Conservation (phyloP, 495 filamentous ascomycete species). For the Penicillium paxilli region DNA sequence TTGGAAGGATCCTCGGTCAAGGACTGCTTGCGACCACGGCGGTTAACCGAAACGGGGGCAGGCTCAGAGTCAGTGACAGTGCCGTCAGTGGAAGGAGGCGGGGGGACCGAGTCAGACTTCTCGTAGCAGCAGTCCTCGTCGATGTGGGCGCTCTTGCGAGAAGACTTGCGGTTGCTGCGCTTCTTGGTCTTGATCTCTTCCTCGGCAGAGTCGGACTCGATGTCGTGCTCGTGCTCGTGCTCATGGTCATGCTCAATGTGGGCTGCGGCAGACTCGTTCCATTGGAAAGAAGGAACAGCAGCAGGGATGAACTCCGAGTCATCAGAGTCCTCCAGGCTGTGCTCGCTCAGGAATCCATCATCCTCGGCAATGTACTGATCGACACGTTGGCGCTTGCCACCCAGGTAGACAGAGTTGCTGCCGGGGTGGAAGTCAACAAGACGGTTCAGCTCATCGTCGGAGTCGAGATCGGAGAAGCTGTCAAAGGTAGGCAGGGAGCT, state of each 20-base stretch:
- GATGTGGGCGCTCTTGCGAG: constrained; percentile 47
- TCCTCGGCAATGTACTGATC: constrained; percentile 68
- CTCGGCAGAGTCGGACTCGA: constrained; percentile 22
- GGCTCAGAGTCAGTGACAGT: constrained; percentile 34
- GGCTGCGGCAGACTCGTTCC: constrained; percentile 30
- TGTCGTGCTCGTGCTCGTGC: constrained; percentile 9
- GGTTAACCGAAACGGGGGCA: constrained; percentile 69
- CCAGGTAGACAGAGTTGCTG: constrained; percentile 59
- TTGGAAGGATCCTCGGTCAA: constrained; percentile 97
- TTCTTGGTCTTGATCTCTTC: constrained; percentile 64
- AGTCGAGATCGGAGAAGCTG: constrained; percentile 87
- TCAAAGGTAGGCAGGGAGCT: constrained; percentile 76
- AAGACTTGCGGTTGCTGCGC: constrained; percentile 44
- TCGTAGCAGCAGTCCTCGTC: constrained; percentile 26
- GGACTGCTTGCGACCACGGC: constrained; percentile 97
- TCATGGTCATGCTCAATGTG: constrained; percentile 1
- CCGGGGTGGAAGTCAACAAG: constrained; percentile 69
- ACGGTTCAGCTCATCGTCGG: constrained; percentile 83
- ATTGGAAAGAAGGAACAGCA: constrained; percentile 43
- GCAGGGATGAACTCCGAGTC: constrained; percentile 60
- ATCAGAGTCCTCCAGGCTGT: constrained; percentile 74
- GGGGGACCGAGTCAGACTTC: constrained; percentile 25
- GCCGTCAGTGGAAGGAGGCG: constrained; percentile 16
- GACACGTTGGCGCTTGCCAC: constrained; percentile 77
- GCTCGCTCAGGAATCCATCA: constrained; percentile 73